A percentile compares a stretch with the other conserved stretches of the same genome.
These are phyloP conservation scores for Lachancea meyersii DNA, from an alignment of 805 yeast genomes.

Conservation along the genomic window DNA sequence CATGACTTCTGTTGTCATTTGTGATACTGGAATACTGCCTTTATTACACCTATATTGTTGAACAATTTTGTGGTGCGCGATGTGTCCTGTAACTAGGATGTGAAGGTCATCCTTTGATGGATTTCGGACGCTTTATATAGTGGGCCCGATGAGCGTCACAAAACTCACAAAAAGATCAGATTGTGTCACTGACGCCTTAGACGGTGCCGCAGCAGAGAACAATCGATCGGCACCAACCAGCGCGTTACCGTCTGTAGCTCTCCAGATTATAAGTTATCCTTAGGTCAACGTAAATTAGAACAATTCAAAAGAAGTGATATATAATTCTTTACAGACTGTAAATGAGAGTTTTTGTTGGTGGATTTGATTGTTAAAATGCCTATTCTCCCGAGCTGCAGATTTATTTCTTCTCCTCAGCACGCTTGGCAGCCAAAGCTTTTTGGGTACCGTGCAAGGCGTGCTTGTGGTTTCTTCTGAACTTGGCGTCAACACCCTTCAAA, in stretches of 20 bases:
- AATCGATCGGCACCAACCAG: background rate
- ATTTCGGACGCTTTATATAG: background rate
- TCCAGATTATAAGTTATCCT: background rate
- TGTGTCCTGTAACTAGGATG: background rate
- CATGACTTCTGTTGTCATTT: background rate
- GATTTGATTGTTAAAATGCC: background rate
- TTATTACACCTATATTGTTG: too few relatives aligned
- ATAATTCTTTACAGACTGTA: constrained; percentile 1
- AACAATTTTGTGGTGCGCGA: background rate
- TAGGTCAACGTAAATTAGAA: constrained; percentile 1
- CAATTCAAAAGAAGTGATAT: background rate
- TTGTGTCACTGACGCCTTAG: constrained; percentile 2
- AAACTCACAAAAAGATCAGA: background rate
- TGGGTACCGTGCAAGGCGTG: constrained; percentile 97
- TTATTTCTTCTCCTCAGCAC: constrained; percentile 45
- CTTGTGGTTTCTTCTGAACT: constrained; percentile 99
- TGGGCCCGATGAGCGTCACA: background rate
- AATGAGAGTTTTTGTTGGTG: background rate
- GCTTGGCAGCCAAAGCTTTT: constrained; percentile 82
- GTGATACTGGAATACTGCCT: too few relatives aligned
- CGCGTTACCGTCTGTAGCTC: background rate
- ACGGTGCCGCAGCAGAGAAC: background rate
- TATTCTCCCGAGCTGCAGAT: background rate
- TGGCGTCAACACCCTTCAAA: constrained; percentile 97
- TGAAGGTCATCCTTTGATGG: background rate